phyloP scores from a whole-genome alignment of 352 stramenopile species.

The Phytophthora megakarya region DNA sequence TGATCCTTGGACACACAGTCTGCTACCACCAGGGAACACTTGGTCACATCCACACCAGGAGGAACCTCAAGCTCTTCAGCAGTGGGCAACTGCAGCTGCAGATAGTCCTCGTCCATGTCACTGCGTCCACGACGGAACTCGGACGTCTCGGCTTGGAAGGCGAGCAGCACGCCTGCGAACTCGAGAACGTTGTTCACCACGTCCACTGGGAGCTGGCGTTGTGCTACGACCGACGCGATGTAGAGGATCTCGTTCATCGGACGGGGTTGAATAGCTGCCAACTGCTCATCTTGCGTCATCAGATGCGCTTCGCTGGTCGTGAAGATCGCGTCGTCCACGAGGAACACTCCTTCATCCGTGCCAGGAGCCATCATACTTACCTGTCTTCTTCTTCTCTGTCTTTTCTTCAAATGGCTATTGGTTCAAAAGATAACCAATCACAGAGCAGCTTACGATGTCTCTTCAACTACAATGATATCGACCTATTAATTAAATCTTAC shows the following conservation, averaged over 20 bases:
- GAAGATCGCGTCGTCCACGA: constrained; percentile 41
- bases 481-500: no score
- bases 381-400: constrained; percentile 1
- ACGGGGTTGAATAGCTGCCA: constrained; percentile 19
- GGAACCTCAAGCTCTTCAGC: constrained; percentile 43
- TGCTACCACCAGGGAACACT: constrained; percentile 49
- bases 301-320: constrained; percentile 19
- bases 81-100: constrained; percentile 48
- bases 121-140: constrained; percentile 32
- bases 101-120: constrained; percentile 68
- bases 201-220: constrained; percentile 40
- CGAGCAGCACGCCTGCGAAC: constrained; percentile 57
- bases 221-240: constrained; percentile 46
- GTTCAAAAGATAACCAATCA: constrained; percentile 18
- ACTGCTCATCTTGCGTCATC: constrained; percentile 31
- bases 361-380: constrained; percentile 16
- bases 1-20: constrained; percentile 76
- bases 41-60: constrained; percentile 40
- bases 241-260: constrained; percentile 46
- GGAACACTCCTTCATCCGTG: constrained; percentile 38
- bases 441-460: constrained; percentile 2
- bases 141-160: constrained; percentile 46
- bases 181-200: constrained; percentile 55
- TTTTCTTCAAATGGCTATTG: constrained; percentile 1
- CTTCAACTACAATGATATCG: no score